A percentile compares a stretch with the other conserved stretches of the same genome.
Evolutionary conservation across 148 eudicot species (phyloP).

Genomic region (Polygonum maritimum): DNA sequence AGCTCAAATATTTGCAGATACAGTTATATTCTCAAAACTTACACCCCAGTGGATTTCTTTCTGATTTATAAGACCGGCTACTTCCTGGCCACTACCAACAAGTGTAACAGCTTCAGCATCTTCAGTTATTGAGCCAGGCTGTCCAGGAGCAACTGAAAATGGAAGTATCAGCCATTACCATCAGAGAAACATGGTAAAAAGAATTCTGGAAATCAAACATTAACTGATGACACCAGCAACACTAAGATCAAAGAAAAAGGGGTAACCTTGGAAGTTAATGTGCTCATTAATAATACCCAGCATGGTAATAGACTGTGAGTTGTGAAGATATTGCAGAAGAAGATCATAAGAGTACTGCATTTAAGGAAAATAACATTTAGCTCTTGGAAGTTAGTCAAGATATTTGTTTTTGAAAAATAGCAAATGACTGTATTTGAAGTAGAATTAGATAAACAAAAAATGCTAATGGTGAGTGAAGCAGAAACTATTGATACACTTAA

Average conservation of each 20-base stretch:
- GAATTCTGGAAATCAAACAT: background rate
- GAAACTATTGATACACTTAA: background rate
- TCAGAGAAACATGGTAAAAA: background rate
- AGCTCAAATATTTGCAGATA: background rate
- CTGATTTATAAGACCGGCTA: constrained; percentile 79
- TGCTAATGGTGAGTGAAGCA: background rate
- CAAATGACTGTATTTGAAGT: background rate
- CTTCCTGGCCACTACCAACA: constrained; percentile 88
- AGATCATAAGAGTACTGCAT: constrained; percentile 84
- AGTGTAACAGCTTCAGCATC: constrained; percentile 82
- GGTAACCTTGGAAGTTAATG: constrained; percentile 77
- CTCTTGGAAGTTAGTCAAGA: background rate
- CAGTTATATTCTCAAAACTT: constrained; percentile 20
- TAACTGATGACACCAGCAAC: background rate
- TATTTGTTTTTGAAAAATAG: background rate
- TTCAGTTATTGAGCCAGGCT: constrained; percentile 72
- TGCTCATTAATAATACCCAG: constrained; percentile 95
- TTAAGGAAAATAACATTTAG: constrained; percentile 7
- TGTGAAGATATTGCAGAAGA: constrained; percentile 84
- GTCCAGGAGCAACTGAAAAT: constrained; percentile 79
- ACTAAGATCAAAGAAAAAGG: constrained; percentile 1
- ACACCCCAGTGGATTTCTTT: constrained; percentile 99
- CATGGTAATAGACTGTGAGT: constrained; percentile 64
- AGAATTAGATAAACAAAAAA: background rate
- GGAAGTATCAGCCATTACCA: constrained; percentile 8